Evolutionary conservation across 2,329 filamentous ascomycete species (phyloP).

Genomic region (Pseudogymnoascus sp.): DNA sequence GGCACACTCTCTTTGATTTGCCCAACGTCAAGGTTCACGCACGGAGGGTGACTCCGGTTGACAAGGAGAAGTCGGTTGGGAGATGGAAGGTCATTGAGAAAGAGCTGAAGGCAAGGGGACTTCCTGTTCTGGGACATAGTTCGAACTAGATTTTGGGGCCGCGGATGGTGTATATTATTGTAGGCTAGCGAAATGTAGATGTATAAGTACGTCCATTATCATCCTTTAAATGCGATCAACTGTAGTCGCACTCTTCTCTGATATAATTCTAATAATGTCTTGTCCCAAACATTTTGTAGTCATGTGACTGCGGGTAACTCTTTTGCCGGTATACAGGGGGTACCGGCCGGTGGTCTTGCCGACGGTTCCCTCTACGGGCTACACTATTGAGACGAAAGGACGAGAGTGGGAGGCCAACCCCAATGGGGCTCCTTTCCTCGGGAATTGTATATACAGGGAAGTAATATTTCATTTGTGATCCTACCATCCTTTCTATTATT

Average conservation of each 20-base stretch:
- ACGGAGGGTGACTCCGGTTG: slow-evolving; percentile 58
- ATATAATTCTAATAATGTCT: background rate
- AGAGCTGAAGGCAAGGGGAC: slow-evolving; percentile 53
- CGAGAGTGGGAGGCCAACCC: background rate
- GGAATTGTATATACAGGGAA: slow-evolving; percentile 3
- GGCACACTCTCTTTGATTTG: slow-evolving; percentile 42
- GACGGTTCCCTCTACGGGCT: background rate
- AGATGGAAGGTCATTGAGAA: slow-evolving; percentile 73
- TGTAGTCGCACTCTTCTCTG: background rate
- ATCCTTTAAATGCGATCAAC: slow-evolving; percentile 1
- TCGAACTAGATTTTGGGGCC: background rate
- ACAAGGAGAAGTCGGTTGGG: slow-evolving; percentile 64
- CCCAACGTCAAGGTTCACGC: slow-evolving; percentile 64
- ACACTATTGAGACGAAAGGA: background rate
- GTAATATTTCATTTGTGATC: slow-evolving; percentile 1
- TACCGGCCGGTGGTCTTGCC: background rate
- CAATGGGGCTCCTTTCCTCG: slow-evolving; percentile 1
- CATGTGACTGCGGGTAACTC: slow-evolving; percentile 4
- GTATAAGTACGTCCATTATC: slow-evolving; percentile 1
- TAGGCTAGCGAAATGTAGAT: slow-evolving; percentile 8
- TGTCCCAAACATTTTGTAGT: background rate
- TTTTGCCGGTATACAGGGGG: background rate
- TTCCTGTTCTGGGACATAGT: slow-evolving; percentile 49
- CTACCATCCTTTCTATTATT: background rate
- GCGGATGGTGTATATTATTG: slow-evolving; percentile 4